Base-by-base conservation (phyloP, 495 filamentous ascomycete species). In the Cairneyella variabilis region DNA sequence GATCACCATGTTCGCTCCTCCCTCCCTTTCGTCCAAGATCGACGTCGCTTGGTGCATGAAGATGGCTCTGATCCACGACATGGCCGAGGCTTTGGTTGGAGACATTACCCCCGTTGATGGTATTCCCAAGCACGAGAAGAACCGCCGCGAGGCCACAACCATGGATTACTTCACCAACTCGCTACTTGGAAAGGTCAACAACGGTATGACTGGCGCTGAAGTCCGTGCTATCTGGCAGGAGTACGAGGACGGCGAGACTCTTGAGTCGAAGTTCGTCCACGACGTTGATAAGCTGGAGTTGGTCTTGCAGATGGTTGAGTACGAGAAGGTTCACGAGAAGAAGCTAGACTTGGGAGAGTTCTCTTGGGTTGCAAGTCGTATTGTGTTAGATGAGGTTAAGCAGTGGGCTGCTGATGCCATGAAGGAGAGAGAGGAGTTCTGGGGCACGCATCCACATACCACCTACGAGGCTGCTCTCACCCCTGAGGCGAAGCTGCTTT, bases 221-320 rank as follows among this genome's bases (percentile, higher is more conserved):
- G 87, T 98, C 39, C 76, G 83, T 57, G 78, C 69, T 9, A 70
- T 96, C 30, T 98, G 93, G 86, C 78, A 91, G 59, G 93, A 98
- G 66, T 98, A 98, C 67, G 93, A 98, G 69, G 86, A 88, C 34
- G 83, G 82, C 6, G 69, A 83, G 69, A 97, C 93, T 23, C 69
- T 82, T 32, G 91, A 97, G 69, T 85, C 86, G 48, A 71, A 82
- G 54, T 98, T 90, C 57, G 95, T 98, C 14, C 93, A 98, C 63
- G 93, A 97, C 71, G 80, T 98, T 50, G 93, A 98, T 68, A 96
- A 97, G 77, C 83, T 97, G 66, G 93, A 98, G 72, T 71, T 98
- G 32, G 67, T 98, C 40, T 69, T 93, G 65, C 93, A 98, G 73
- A 96, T 96, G 86, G 75, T 96, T 18, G 93, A 98, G 67, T 98